Evolutionary conservation across 208 protist species (phyloP).

Genomic region (Leishmania tarentolae): DNA sequence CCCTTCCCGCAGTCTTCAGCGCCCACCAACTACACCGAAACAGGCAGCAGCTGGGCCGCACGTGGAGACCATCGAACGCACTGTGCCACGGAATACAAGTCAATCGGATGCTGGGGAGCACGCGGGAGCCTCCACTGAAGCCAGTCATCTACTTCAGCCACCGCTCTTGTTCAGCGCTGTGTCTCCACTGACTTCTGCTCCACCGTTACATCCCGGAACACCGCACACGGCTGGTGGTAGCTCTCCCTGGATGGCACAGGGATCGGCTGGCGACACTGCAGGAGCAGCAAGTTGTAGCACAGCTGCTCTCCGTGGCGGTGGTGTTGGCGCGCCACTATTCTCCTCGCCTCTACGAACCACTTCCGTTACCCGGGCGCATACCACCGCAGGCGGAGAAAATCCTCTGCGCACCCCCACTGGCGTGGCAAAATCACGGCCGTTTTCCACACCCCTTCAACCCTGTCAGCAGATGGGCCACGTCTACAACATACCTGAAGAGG

Average conservation of each 20-base stretch:
- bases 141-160: background rate
- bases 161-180: background rate
- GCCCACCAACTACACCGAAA: background rate
- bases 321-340: background rate
- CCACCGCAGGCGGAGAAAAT: background rate
- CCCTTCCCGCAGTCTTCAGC: background rate
- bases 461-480: background rate
- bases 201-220: conserved; percentile 15
- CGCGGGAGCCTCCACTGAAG: background rate
- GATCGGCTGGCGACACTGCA: background rate
- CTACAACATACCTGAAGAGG: conserved; percentile 10
- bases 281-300: background rate
- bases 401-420: background rate
- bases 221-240: background rate
- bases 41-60: conserved; percentile 2
- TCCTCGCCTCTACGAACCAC: conserved; percentile 5
- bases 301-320: background rate
- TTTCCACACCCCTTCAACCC: background rate
- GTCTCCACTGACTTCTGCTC: background rate
- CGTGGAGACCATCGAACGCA: conserved; percentile 32
- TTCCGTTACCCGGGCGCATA: conserved; percentile 1
- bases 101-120: background rate
- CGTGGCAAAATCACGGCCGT: background rate
- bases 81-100: background rate
- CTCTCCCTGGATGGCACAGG: background rate